These are phyloP conservation scores for Aspergillus nidulans DNA, from an alignment of 495 filamentous ascomycete species.

Conservation along the genomic window DNA sequence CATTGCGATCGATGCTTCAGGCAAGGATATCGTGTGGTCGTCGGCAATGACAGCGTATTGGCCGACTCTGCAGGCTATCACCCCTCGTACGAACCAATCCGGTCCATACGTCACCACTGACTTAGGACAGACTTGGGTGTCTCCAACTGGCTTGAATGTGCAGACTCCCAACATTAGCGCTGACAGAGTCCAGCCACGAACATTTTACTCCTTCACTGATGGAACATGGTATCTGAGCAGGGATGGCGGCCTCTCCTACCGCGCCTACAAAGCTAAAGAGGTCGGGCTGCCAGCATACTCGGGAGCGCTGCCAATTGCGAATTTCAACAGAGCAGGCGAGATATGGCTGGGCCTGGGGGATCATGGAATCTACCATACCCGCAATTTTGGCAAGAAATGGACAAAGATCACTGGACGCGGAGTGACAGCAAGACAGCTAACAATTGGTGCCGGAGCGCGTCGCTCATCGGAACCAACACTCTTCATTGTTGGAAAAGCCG, in stretches of 20 bases:
- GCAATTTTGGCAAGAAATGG: slow-evolving; percentile 12
- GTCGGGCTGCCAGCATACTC: slow-evolving; percentile 11
- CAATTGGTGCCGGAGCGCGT: slow-evolving; percentile 6
- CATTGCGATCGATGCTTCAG: slow-evolving; percentile 16
- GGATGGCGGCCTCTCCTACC: slow-evolving; percentile 13
- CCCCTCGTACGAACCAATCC: slow-evolving; percentile 15
- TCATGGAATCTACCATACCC: slow-evolving; percentile 14
- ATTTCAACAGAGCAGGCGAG: slow-evolving; percentile 13
- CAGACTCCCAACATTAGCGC: slow-evolving; percentile 15
- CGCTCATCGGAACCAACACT: slow-evolving; percentile 1
- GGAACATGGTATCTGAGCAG: slow-evolving; percentile 12
- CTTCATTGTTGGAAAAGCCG: slow-evolving; percentile 7
- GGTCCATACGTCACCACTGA: slow-evolving; percentile 17
- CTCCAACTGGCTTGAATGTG: slow-evolving; percentile 10
- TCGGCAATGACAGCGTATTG: slow-evolving; percentile 47
- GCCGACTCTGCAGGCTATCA: slow-evolving; percentile 26
- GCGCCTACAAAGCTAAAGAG: slow-evolving; percentile 6
- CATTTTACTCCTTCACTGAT: slow-evolving; percentile 16
- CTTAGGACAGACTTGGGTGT: slow-evolving; percentile 14
- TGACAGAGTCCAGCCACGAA: slow-evolving; percentile 14
- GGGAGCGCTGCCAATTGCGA: slow-evolving; percentile 14
- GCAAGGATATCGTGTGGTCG: slow-evolving; percentile 16
- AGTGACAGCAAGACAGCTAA: slow-evolving; percentile 5
- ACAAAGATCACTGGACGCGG: slow-evolving; percentile 1
- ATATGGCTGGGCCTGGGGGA: slow-evolving; percentile 16